Conservation (phyloP, 2,329 filamentous ascomycete genomes). For the Albifimbria verrucaria region DNA sequence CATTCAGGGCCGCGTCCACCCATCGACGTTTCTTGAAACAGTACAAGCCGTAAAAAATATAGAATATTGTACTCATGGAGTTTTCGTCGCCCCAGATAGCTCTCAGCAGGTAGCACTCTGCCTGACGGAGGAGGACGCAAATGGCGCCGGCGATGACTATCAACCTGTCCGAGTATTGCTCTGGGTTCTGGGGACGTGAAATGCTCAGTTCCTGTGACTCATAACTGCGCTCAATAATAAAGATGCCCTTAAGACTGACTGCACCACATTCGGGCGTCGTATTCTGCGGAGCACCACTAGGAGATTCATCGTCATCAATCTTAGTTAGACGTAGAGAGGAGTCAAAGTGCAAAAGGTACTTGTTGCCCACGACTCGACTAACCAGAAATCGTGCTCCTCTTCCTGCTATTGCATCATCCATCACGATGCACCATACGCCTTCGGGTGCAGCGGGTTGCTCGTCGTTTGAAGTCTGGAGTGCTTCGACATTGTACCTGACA, state of each 20-base stretch:
- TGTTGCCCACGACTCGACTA: background rate
- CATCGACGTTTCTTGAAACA: background rate
- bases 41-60: background rate
- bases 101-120: background rate
- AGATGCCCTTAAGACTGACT: background rate
- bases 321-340: background rate
- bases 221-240: background rate
- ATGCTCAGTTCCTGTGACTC: background rate
- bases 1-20: background rate
- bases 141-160: background rate
- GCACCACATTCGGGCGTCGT: background rate
- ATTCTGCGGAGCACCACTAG: background rate
- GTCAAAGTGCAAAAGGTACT: background rate
- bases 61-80: background rate
- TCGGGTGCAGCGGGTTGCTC: background rate
- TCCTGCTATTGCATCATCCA: background rate
- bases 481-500: background rate
- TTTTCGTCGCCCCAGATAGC: background rate
- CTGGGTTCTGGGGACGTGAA: background rate
- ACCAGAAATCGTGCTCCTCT: background rate
- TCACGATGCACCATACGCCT: background rate
- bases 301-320: background rate
- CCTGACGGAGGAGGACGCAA: background rate
- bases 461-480: background rate
- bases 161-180: background rate